These are phyloP conservation scores for Trypanosomatidae sp. DNA, from an alignment of 208 protist species.

Conservation along the genomic window DNA sequence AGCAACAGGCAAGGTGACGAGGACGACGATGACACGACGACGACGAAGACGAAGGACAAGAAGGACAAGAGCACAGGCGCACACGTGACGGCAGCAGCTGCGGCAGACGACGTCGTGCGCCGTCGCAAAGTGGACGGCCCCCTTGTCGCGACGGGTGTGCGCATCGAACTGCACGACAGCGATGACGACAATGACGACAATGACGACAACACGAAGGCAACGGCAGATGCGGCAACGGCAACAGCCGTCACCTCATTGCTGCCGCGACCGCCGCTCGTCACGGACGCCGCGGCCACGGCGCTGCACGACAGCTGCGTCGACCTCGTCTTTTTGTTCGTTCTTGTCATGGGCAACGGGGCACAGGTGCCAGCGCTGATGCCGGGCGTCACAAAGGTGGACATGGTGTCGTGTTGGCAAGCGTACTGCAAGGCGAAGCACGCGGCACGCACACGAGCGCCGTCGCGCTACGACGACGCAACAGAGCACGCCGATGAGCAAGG, in stretches of 20 bases:
- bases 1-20: too few relatives aligned
- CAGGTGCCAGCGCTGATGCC: conserved; percentile 66
- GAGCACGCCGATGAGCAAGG: not conserved
- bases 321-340: conserved; percentile 74
- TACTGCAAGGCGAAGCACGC: conserved; percentile 79
- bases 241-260: not conserved
- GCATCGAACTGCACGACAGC: conserved; percentile 44
- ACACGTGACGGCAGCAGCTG: not conserved
- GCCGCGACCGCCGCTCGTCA: not conserved
- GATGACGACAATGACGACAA: conserved; percentile 32
- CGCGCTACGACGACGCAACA: not conserved
- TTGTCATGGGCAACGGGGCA: conserved; percentile 75
- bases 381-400: conserved; percentile 78
- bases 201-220: not conserved
- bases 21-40: too few relatives aligned
- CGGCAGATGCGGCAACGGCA: not conserved
- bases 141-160: conserved; percentile 50
- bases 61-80: not conserved
- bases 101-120: conserved; percentile 24
- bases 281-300: conserved; percentile 8
- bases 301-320: conserved; percentile 58
- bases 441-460: too few relatives aligned
- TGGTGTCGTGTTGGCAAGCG: conserved; percentile 62
- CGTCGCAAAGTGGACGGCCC: conserved; percentile 64
- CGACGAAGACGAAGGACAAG: not conserved